Conservation (phyloP, 768 basidiomycete species). For the Podaxis mareebaensis region DNA sequence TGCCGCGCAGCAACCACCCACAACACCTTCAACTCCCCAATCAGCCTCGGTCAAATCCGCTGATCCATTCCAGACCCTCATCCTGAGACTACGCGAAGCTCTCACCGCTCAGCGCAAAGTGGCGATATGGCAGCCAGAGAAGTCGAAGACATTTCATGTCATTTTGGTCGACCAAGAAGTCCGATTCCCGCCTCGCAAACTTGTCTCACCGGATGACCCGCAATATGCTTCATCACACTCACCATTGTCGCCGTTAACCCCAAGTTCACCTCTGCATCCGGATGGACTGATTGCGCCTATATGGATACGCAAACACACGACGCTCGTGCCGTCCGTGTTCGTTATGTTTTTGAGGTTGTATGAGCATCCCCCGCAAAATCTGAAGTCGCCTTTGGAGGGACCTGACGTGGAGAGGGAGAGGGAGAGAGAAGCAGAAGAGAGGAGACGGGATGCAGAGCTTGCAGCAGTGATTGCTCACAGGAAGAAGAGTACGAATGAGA, state of each 20-base stretch:
- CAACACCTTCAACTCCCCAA: constrained; percentile 25
- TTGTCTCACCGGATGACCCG: constrained; percentile 59
- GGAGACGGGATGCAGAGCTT: constrained; percentile 70
- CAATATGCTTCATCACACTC: constrained; percentile 69
- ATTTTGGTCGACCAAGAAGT: constrained; percentile 82
- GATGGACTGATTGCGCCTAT: constrained; percentile 97
- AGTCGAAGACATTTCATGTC: constrained; percentile 75
- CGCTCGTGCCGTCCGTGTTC: constrained; percentile 90
- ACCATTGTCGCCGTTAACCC: constrained; percentile 89
- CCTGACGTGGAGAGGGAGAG: constrained; percentile 55
- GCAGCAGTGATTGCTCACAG: constrained; percentile 76
- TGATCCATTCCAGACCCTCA: constrained; percentile 65
- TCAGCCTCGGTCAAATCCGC: constrained; percentile 35
- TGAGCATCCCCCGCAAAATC: constrained; percentile 53
- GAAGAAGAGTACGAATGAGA: constrained; percentile 79
- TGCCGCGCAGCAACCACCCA: constrained; percentile 23
- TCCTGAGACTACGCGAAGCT: constrained; percentile 64
- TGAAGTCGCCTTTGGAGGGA: constrained; percentile 55
- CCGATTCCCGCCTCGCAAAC: constrained; percentile 87
- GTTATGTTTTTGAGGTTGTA: constrained; percentile 86
- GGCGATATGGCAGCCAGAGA: constrained; percentile 74
- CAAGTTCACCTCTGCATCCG: constrained; percentile 86
- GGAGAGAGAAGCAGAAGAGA: constrained; percentile 68
- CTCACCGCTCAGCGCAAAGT: constrained; percentile 63
- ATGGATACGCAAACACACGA: constrained; percentile 96